Percentiles rank a stretch among this genome's conserved stretches.
phyloP scores from a whole-genome alignment of 225 moss, liverwort and hornwort genomes.

The Rhytidiadelphus loreus region DNA sequence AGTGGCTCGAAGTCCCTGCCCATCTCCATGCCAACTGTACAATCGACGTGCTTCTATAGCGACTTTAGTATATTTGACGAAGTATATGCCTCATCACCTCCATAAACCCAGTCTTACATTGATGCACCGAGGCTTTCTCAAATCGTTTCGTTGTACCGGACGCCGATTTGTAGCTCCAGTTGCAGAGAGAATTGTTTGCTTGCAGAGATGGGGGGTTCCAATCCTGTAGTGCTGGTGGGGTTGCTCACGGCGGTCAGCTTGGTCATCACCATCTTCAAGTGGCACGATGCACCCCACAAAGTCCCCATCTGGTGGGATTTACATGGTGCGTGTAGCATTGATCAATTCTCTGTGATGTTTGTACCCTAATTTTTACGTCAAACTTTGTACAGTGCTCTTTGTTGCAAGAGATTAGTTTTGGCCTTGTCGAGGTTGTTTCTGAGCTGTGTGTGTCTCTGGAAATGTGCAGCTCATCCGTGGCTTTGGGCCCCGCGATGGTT shows the following conservation, averaged over 20 bases:
- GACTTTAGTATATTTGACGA: neutral
- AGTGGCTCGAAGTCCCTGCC: neutral
- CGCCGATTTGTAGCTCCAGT: neutral
- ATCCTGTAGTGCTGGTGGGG: slow-evolving; percentile 25
- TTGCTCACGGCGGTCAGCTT: slow-evolving; percentile 36
- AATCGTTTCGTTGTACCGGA: neutral
- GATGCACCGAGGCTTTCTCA: neutral
- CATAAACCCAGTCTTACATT: neutral
- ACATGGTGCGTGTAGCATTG: slow-evolving; percentile 7
- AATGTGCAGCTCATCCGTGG: slow-evolving; percentile 33
- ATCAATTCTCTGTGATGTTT: neutral
- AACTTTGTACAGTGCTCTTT: neutral
- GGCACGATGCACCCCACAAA: slow-evolving; percentile 13
- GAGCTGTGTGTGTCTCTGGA: neutral
- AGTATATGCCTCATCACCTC: slow-evolving; percentile 1
- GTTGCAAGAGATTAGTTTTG: neutral
- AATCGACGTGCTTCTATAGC: neutral
- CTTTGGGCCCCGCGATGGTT: slow-evolving; percentile 33
- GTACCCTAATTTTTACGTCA: neutral
- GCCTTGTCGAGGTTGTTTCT: neutral
- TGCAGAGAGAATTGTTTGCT: neutral
- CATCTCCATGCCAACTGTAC: neutral
- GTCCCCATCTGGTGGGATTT: slow-evolving; percentile 54
- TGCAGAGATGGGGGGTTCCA: slow-evolving; percentile 25
- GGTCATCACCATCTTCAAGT: slow-evolving; percentile 45